Conservation (phyloP, 2,329 filamentous ascomycete species). For the Fusarium acutatum region DNA sequence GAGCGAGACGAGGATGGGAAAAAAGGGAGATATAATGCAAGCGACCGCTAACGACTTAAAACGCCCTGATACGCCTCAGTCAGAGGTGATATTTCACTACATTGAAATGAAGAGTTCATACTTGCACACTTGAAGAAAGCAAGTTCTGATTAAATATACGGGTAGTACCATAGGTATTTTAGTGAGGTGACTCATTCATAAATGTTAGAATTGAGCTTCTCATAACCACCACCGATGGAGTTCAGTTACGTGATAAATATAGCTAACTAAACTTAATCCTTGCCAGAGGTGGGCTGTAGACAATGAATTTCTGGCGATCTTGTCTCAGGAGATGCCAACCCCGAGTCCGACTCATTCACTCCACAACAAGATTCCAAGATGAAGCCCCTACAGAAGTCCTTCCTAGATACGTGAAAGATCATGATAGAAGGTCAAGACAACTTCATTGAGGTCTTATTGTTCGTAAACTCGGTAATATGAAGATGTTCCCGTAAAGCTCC, state of each 20-base stretch:
- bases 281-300: neutral
- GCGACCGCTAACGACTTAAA: neutral
- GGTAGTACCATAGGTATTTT: neutral
- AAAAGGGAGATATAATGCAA: neutral
- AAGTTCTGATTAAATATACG: neutral
- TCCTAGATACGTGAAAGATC: neutral
- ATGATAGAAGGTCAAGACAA: fast-evolving
- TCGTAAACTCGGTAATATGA: no score
- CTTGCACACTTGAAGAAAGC: neutral
- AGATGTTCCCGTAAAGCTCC: fast-evolving
- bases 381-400: no score
- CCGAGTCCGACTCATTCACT: neutral
- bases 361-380: neutral
- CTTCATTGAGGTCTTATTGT: no score
- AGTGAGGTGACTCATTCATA: neutral
- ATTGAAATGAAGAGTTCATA: neutral
- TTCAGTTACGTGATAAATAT: neutral
- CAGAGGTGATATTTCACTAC: neutral
- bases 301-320: neutral
- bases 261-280: no score
- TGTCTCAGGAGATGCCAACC: neutral
- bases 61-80: no score
- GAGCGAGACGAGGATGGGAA: neutral
- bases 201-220: neutral
- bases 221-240: neutral